These are phyloP conservation scores for Trichoderma orchidacearum DNA, from an alignment of 495 filamentous ascomycete genomes.

Conservation along the genomic window DNA sequence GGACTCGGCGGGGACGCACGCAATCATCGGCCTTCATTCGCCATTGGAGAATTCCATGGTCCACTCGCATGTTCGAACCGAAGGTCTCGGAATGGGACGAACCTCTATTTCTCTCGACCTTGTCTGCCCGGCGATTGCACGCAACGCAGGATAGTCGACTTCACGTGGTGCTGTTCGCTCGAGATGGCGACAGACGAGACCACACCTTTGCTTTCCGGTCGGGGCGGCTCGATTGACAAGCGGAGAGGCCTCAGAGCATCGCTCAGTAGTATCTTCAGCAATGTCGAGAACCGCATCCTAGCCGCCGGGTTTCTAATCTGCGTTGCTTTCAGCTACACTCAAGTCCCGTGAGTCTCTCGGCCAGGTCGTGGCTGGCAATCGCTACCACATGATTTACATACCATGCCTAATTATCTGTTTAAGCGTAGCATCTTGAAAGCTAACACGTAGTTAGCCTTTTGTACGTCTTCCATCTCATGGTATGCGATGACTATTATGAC, in stretches of 20 bases:
- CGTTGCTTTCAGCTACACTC: conserved; percentile 42
- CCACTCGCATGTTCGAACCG: background rate
- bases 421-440: too few species aligned
- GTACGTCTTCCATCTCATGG: conserved; percentile 45
- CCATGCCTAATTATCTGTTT: conserved; percentile 5
- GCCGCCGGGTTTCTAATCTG: conserved; percentile 40
- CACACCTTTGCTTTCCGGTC: conserved; percentile 13
- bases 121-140: background rate
- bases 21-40: background rate
- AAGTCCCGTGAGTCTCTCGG: conserved; percentile 34
- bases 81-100: background rate
- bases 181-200: conserved; percentile 12
- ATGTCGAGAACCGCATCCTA: conserved; percentile 29
- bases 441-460: conserved; percentile 39
- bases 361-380: background rate
- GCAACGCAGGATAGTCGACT: background rate
- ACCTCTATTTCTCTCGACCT: too few species aligned
- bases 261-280: background rate
- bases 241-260: conserved; percentile 1
- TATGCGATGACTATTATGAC: conserved; percentile 41
- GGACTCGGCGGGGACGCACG: background rate
- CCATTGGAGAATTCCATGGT: background rate
- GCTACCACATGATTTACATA: background rate
- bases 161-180: background rate
- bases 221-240: conserved; percentile 2